Percentiles rank a stretch among this genome's conserved stretches.
These are phyloP conservation scores for Nyssa sinensis DNA, from an alignment of 148 eudicot genomes.

Conservation along the genomic window DNA sequence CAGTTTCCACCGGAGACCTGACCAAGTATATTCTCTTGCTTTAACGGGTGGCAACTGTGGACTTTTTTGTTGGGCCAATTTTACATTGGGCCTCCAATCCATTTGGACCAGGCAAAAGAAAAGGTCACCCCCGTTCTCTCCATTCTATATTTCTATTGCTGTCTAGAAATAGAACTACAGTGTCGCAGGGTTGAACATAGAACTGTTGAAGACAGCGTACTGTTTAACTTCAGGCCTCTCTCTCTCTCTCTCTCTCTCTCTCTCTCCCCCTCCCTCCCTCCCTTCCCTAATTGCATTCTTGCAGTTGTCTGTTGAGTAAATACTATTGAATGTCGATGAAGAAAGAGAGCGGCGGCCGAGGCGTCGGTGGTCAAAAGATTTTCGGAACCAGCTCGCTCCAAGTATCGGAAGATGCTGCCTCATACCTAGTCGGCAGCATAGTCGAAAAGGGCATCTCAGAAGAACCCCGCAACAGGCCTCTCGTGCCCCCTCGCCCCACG, in stretches of 20 bases:
- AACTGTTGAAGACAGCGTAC: too few relatives aligned
- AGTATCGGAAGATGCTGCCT: conserved; percentile 30
- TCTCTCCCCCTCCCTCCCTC: background rate
- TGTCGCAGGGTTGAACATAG: too few relatives aligned
- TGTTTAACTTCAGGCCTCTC: too few relatives aligned
- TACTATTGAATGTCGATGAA: conserved; percentile 21
- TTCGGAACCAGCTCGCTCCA: conserved; percentile 30
- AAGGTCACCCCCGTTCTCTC: background rate
- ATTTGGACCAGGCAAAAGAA: too few relatives aligned
- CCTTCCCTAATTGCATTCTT: background rate
- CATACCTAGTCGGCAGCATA: conserved; percentile 58
- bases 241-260: background rate
- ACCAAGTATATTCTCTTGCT: too few relatives aligned
- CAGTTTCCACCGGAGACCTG: too few relatives aligned
- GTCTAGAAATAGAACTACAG: too few relatives aligned
- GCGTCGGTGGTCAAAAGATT: conserved; percentile 19
- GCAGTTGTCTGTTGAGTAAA: background rate
- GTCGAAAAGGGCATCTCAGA: conserved; percentile 65
- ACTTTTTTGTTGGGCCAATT: too few relatives aligned
- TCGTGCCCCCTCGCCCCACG: conserved; percentile 53
- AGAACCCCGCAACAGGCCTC: conserved; percentile 11
- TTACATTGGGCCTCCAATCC: too few relatives aligned
- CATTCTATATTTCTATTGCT: background rate
- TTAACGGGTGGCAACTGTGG: too few relatives aligned
- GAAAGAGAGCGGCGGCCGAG: conserved; percentile 23